These are phyloP conservation scores for Fusarium globosum DNA, from an alignment of 2,329 filamentous ascomycete species.

Conservation along the genomic window DNA sequence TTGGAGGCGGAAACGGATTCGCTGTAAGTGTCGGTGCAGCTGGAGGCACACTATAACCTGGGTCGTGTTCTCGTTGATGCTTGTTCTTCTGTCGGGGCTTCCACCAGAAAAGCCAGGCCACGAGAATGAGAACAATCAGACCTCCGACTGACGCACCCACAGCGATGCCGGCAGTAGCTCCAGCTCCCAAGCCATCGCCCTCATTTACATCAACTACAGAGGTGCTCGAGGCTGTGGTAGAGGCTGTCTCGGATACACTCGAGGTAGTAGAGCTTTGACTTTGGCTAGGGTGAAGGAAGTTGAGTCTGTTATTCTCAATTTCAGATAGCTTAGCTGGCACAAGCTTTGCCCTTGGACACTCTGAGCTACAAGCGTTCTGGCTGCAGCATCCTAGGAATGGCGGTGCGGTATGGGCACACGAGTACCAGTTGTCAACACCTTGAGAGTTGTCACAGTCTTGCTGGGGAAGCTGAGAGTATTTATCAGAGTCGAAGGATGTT, in stretches of 20 bases:
- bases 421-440: conserved; percentile 48
- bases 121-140: conserved; percentile 20
- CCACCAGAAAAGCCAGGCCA: conserved; percentile 41
- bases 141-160: conserved; percentile 31
- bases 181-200: conserved; percentile 26
- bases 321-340: conserved; percentile 26
- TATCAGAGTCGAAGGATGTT: conserved; percentile 47
- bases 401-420: conserved; percentile 46
- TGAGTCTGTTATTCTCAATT: conserved; percentile 18
- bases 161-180: conserved; percentile 38
- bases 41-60: conserved; percentile 1
- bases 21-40: conserved; percentile 12
- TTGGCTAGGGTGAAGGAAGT: conserved; percentile 30
- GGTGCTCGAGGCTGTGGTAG: conserved; percentile 10
- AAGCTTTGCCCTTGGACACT: conserved; percentile 27
- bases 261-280: background rate
- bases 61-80: background rate
- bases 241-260: conserved; percentile 10
- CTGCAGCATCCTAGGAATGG: conserved; percentile 56
- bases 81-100: conserved; percentile 37
- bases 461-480: conserved; percentile 46
- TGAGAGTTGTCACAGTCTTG: conserved; percentile 48
- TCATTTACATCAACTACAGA: background rate
- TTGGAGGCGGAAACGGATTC: conserved; percentile 24
- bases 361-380: conserved; percentile 36